Evolutionary conservation across 352 stramenopile genomes (phyloP).

Genomic region (Globisporangium parvum): DNA sequence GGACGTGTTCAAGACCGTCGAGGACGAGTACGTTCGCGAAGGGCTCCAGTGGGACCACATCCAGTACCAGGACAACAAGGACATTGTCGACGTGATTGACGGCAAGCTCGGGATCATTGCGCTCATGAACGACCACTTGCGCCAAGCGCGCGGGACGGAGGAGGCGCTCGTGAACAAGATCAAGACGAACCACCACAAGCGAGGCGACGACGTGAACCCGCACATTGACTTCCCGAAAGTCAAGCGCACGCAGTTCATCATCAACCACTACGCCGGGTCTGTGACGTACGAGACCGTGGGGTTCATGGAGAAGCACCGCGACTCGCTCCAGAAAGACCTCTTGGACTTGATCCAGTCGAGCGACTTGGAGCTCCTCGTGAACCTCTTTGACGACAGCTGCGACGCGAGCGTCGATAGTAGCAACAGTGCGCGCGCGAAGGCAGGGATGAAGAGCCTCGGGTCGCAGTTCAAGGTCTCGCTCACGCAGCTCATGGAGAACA

Average conservation of each 20-base stretch:
- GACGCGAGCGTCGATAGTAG: slow-evolving; percentile 26
- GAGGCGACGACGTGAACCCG: slow-evolving; percentile 55
- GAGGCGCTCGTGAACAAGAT: slow-evolving; percentile 88
- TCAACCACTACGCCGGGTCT: slow-evolving; percentile 94
- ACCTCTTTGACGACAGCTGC: slow-evolving; percentile 68
- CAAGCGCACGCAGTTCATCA: slow-evolving; percentile 91
- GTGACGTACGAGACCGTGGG: slow-evolving; percentile 93
- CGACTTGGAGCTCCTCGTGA: slow-evolving; percentile 49
- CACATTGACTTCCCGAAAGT: slow-evolving; percentile 86
- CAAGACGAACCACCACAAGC: slow-evolving; percentile 75
- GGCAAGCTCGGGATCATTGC: slow-evolving; percentile 85
- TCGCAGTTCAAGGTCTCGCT: slow-evolving; percentile 84
- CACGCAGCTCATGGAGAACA: slow-evolving; percentile 84
- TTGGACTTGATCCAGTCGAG: slow-evolving; percentile 84
- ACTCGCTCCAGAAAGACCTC: slow-evolving; percentile 94
- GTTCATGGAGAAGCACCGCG: slow-evolving; percentile 97
- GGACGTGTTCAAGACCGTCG: slow-evolving; percentile 96
- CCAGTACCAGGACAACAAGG: slow-evolving; percentile 97
- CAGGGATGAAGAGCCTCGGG: slow-evolving; percentile 65
- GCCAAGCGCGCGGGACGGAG: slow-evolving; percentile 80
- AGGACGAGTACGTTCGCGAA: slow-evolving; percentile 97
- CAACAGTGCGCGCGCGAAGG: slow-evolving; percentile 42
- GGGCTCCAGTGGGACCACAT: slow-evolving; percentile 98
- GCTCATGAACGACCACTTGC: slow-evolving; percentile 86
- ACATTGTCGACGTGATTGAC: slow-evolving; percentile 96